phyloP scores from a whole-genome alignment of 2,329 filamentous ascomycete genomes.

The Stachybotrys chlorohalonatus region DNA sequence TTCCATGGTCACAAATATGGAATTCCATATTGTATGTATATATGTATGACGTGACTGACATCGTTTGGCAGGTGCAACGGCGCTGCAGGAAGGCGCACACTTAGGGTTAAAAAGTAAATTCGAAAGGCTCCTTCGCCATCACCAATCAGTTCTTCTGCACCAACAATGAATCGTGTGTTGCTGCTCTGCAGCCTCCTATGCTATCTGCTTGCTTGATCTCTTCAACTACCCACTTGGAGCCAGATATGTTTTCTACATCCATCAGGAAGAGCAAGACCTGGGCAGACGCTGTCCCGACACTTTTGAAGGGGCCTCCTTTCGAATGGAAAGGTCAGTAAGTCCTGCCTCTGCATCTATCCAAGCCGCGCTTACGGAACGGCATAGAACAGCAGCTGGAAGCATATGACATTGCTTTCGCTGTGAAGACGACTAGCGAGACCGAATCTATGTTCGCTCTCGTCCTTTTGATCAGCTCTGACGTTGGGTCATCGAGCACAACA shows the following conservation, averaged over 20 bases:
- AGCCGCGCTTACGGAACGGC: conserved; percentile 1
- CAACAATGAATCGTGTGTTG: not conserved
- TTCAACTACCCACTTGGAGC: not conserved
- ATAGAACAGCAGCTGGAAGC: conserved; percentile 31
- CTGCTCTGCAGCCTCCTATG: not conserved
- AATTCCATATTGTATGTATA: no score
- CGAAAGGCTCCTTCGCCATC: no score
- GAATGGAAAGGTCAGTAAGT: conserved; percentile 17
- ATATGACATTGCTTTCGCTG: conserved; percentile 37
- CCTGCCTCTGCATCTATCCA: not conserved
- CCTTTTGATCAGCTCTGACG: conserved; percentile 29
- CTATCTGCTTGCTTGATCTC: not conserved
- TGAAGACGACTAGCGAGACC: not conserved
- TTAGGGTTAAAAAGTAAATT: no score
- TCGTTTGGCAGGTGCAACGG: no score
- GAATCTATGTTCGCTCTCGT: conserved; percentile 23
- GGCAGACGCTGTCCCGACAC: conserved; percentile 17
- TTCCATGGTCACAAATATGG: no score
- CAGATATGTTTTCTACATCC: conserved; percentile 27
- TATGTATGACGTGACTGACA: no score
- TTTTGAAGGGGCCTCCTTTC: conserved; percentile 9
- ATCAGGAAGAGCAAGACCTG: conserved; percentile 27
- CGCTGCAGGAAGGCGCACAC: no score
- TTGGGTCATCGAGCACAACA: conserved; percentile 16
- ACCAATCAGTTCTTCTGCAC: no score